A percentile compares a stretch with the other conserved stretches of the same genome.
These are phyloP conservation scores for Curvularia sp. DNA, from an alignment of 2,329 filamentous ascomycete species.

Conservation along the genomic window DNA sequence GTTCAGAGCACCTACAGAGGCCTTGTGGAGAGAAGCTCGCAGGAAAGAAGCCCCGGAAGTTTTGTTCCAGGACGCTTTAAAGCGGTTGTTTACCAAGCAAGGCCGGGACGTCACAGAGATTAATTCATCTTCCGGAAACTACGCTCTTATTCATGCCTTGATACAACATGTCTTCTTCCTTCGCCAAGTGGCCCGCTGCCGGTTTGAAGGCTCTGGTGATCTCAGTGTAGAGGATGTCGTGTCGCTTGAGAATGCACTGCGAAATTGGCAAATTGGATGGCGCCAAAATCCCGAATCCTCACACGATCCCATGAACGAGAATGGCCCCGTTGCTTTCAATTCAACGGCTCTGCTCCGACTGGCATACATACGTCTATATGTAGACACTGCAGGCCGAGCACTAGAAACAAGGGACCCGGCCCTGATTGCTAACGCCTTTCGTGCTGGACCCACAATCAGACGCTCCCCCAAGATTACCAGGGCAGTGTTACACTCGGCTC, in stretches of 20 bases:
- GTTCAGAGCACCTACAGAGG: constrained; percentile 62
- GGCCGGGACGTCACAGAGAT: constrained; percentile 43
- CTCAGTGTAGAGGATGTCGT: constrained; percentile 52
- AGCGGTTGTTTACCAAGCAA: constrained; percentile 44
- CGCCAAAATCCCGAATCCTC: constrained; percentile 52
- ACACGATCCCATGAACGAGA: constrained; percentile 60
- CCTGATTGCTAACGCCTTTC: constrained; percentile 67
- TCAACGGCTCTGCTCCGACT: constrained; percentile 67
- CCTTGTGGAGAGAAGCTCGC: constrained; percentile 57
- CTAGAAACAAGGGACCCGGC: constrained; percentile 71
- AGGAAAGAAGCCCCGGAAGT: constrained; percentile 34
- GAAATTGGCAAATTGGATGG: constrained; percentile 54
- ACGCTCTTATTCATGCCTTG: constrained; percentile 74
- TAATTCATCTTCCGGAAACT: constrained; percentile 62
- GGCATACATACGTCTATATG: constrained; percentile 71
- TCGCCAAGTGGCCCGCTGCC: constrained; percentile 59
- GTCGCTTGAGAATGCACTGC: constrained; percentile 54
- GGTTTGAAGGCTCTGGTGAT: constrained; percentile 43
- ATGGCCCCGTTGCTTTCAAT: constrained; percentile 71
- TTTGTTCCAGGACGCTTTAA: constrained; percentile 45
- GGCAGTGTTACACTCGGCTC: constrained; percentile 71
- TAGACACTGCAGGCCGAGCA: constrained; percentile 68
- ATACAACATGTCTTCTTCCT: constrained; percentile 76
- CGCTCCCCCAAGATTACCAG: constrained; percentile 67
- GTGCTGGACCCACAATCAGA: constrained; percentile 64